These are phyloP conservation scores for Ustilago tritici DNA, from an alignment of 1,284 basidiomycete genomes.

Conservation along the genomic window DNA sequence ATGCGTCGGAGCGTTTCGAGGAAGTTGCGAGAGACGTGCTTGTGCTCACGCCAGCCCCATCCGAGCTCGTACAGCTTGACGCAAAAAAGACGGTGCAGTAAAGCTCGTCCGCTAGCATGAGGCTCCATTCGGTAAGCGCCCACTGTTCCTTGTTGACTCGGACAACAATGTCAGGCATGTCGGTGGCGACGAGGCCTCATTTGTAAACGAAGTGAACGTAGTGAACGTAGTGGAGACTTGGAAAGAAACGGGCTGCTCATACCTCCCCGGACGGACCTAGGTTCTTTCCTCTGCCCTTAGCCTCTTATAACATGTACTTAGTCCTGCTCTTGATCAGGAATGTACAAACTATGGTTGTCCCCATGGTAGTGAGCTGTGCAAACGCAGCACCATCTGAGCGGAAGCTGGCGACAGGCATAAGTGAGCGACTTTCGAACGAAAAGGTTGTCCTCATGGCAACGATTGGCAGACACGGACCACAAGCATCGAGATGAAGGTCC, in stretches of 20 bases:
- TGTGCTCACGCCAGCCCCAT: slow-evolving; percentile 43
- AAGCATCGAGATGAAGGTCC: slow-evolving; percentile 12
- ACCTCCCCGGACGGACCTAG: too few species aligned
- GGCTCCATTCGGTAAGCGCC: slow-evolving; percentile 25
- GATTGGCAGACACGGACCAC: background rate
- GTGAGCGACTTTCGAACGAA: background rate
- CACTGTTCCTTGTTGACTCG: slow-evolving; percentile 28
- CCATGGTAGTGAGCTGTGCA: too few species aligned
- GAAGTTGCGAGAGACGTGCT: slow-evolving; percentile 28
- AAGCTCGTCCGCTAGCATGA: slow-evolving; percentile 40
- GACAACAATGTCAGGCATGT: slow-evolving; percentile 23
- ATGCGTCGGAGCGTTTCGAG: slow-evolving; percentile 25
- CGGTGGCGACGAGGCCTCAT: background rate
- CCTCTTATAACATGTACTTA: too few species aligned
- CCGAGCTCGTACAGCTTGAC: slow-evolving; percentile 35
- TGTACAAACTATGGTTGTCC: too few species aligned
- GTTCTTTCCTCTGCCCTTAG: too few species aligned
- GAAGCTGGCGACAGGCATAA: background rate
- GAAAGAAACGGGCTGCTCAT: too few species aligned
- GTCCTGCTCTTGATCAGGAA: too few species aligned
- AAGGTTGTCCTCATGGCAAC: background rate
- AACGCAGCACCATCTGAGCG: too few species aligned
- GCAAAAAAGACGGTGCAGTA: slow-evolving; percentile 35
- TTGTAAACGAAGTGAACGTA: slow-evolving; percentile 22
- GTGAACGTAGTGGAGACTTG: slow-evolving; percentile 26